A percentile compares a stretch with the other conserved stretches of the same genome.
Conservation (phyloP, 2,329 filamentous ascomycete genomes). For the Trichoderma breve region DNA sequence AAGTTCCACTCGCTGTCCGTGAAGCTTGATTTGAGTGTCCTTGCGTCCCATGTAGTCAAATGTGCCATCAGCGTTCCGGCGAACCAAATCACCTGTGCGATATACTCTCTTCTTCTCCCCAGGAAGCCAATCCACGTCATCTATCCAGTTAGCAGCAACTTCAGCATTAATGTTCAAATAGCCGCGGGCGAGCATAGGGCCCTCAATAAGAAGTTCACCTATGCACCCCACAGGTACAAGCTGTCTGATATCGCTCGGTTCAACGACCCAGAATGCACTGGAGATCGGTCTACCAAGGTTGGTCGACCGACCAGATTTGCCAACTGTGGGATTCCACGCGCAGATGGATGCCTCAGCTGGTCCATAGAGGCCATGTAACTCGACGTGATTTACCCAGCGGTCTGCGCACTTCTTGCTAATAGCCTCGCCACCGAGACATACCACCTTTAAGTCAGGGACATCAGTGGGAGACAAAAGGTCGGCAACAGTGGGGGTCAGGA, state of each 20-base stretch:
- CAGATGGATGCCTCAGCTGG: slow-evolving; percentile 19
- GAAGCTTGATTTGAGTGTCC: slow-evolving; percentile 16
- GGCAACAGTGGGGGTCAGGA: slow-evolving; percentile 24
- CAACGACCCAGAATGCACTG: slow-evolving; percentile 25
- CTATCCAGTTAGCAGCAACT: slow-evolving; percentile 15
- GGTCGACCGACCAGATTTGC: slow-evolving; percentile 1
- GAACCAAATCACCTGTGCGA: slow-evolving; percentile 6
- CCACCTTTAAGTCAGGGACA: slow-evolving; percentile 7
- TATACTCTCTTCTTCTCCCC: not conserved
- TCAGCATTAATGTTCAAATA: slow-evolving; percentile 17
- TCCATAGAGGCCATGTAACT: slow-evolving; percentile 13
- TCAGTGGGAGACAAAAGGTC: slow-evolving; percentile 13
- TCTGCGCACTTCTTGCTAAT: slow-evolving; percentile 12
- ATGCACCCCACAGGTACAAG: slow-evolving; percentile 24
- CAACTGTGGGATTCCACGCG: slow-evolving; percentile 14
- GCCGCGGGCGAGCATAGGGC: slow-evolving; percentile 24
- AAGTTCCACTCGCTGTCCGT: slow-evolving; percentile 13
- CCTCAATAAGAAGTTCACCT: slow-evolving; percentile 27
- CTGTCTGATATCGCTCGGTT: slow-evolving; percentile 18
- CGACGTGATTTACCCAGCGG: slow-evolving; percentile 12
- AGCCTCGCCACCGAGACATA: slow-evolving; percentile 18
- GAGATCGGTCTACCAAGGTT: slow-evolving; percentile 19
- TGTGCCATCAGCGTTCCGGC: not conserved
- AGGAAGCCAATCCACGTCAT: slow-evolving; percentile 4
- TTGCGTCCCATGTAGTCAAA: slow-evolving; percentile 15